Evolutionary conservation across 352 stramenopile species (phyloP).

Genomic region (Phytophthora litchii): DNA sequence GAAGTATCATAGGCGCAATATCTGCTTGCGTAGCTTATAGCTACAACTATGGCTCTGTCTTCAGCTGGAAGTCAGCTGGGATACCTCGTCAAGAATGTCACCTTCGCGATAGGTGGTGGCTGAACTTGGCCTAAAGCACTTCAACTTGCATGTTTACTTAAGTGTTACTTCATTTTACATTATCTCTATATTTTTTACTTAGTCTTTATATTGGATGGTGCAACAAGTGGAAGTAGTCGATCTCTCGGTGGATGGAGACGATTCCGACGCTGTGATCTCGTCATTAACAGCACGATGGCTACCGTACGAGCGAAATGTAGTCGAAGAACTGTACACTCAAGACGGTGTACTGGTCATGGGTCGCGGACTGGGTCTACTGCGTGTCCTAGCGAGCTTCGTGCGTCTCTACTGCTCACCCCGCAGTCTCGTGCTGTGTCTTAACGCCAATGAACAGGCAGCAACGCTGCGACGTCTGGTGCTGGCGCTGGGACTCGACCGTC

Average conservation of each 20-base stretch:
- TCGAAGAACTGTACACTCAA: slow-evolving; percentile 70
- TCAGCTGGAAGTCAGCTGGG: slow-evolving; percentile 52
- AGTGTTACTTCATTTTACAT: background rate
- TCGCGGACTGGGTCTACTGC: slow-evolving; percentile 88
- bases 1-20: slow-evolving; percentile 56
- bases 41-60: slow-evolving; percentile 74
- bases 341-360: slow-evolving; percentile 95
- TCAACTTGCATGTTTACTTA: slow-evolving; percentile 7
- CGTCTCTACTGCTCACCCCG: slow-evolving; percentile 88
- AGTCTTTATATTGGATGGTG: slow-evolving; percentile 25
- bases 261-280: slow-evolving; percentile 14
- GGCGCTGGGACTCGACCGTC: slow-evolving; percentile 86
- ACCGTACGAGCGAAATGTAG: slow-evolving; percentile 72
- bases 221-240: slow-evolving; percentile 36
- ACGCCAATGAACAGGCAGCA: slow-evolving; percentile 88
- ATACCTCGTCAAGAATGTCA: slow-evolving; percentile 43
- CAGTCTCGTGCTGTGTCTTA: slow-evolving; percentile 93
- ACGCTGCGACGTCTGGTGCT: slow-evolving; percentile 81
- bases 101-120: slow-evolving; percentile 2
- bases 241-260: slow-evolving; percentile 18
- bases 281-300: slow-evolving; percentile 58
- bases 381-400: slow-evolving; percentile 91
- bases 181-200: slow-evolving; percentile 14
- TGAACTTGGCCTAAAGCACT: background rate
- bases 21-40: slow-evolving; percentile 47